Evolutionary conservation across 1,139 yeast genomes (phyloP).

Genomic region (Chernovozyma aurita): DNA sequence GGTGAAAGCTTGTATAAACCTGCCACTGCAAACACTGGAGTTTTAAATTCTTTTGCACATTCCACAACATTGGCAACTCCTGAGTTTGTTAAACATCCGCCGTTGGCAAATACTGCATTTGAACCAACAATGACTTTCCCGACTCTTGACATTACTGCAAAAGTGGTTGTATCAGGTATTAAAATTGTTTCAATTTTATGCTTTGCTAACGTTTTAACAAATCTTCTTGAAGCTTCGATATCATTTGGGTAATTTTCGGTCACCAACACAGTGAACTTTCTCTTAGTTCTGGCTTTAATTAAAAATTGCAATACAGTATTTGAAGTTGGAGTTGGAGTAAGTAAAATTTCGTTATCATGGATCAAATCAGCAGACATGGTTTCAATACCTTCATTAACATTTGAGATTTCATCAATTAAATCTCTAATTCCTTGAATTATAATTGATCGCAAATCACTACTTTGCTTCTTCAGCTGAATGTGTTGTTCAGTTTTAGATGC

Average conservation of each 20-base stretch:
- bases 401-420: conserved; percentile 84
- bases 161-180: conserved; percentile 89
- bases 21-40: conserved; percentile 94
- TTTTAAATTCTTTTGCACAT: conserved; percentile 90
- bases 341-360: conserved; percentile 86
- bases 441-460: conserved; percentile 74
- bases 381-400: conserved; percentile 87
- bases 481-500: conserved; percentile 19
- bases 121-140: conserved; percentile 95
- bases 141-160: conserved; percentile 95
- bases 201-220: conserved; percentile 75
- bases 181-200: conserved; percentile 87
- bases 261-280: conserved; percentile 87
- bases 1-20: conserved; percentile 94
- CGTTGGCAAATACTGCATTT: conserved; percentile 89
- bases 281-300: conserved; percentile 80
- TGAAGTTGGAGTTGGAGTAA: conserved; percentile 93
- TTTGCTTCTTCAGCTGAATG: conserved; percentile 36
- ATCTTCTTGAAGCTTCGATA: conserved; percentile 65
- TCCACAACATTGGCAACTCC: conserved; percentile 94
- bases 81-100: conserved; percentile 85
- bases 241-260: conserved; percentile 93
- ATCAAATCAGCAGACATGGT: conserved; percentile 88
- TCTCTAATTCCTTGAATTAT: conserved; percentile 94
- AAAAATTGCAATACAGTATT: conserved; percentile 84